phyloP scores from a whole-genome alignment of 2,329 filamentous ascomycete species.

The Fusarium sp. region DNA sequence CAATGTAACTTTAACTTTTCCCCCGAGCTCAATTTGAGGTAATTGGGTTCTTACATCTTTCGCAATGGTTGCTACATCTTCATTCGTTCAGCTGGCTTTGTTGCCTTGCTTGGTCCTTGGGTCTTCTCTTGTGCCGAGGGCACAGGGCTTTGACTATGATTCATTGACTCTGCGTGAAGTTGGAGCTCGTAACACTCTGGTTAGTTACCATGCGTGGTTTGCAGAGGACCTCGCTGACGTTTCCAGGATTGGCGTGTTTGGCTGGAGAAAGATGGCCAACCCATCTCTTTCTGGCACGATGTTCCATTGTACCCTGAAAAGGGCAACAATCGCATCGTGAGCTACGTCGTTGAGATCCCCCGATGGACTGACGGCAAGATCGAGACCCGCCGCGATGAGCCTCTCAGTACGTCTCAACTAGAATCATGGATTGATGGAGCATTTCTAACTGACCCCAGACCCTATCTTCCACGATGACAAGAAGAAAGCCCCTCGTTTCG shows the following conservation, averaged over 20 bases:
- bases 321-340: conserved; percentile 52
- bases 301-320: conserved; percentile 55
- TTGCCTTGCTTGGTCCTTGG: conserved; percentile 33
- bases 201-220: conserved; percentile 9
- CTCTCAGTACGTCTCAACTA: conserved; percentile 50
- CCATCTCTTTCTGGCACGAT: conserved; percentile 59
- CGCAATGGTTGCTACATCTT: conserved; percentile 35
- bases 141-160: conserved; percentile 45
- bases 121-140: conserved; percentile 23
- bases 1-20: conserved; percentile 9
- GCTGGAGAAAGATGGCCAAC: conserved; percentile 55
- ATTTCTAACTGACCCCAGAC: conserved; percentile 43
- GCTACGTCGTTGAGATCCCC: conserved; percentile 57
- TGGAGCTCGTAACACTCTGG: conserved; percentile 55
- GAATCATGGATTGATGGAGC: fast-evolving
- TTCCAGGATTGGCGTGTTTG: conserved; percentile 56
- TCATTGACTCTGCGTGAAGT: conserved; percentile 52
- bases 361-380: conserved; percentile 57
- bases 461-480: conserved; percentile 59
- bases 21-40: neutral
- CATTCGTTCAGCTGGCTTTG: conserved; percentile 36
- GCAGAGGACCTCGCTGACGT: neutral
- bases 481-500: conserved; percentile 53
- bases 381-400: conserved; percentile 56
- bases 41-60: neutral